These are phyloP conservation scores for Russula emetica DNA, from an alignment of 768 basidiomycete genomes.

Conservation along the genomic window DNA sequence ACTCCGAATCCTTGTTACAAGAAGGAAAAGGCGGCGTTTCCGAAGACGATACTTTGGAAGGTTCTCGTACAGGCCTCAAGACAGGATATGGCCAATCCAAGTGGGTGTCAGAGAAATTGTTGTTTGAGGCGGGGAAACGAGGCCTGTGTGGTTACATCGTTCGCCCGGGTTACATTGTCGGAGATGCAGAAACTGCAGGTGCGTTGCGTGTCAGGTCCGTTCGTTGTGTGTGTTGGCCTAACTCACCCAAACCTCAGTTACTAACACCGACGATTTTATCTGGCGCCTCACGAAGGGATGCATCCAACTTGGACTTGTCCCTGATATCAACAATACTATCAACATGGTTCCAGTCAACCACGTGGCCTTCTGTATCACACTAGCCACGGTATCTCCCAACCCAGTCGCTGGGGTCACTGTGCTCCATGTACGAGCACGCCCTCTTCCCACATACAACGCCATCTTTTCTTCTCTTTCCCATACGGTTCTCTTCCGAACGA, in stretches of 20 bases:
- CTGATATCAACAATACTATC: conserved; percentile 96
- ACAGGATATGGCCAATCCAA: conserved; percentile 97
- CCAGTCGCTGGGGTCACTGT: conserved; percentile 46
- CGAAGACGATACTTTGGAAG: conserved; percentile 86
- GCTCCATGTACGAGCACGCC: conserved; percentile 80
- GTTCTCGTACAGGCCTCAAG: conserved; percentile 65
- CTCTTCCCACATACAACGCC: conserved; percentile 84
- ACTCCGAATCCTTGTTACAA: conserved; percentile 66
- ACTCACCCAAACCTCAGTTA: conserved; percentile 50
- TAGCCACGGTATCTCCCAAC: conserved; percentile 65
- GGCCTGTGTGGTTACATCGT: conserved; percentile 84
- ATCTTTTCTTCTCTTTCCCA: conserved; percentile 64
- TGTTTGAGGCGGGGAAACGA: conserved; percentile 85
- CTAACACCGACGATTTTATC: conserved; percentile 96
- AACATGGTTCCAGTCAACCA: conserved; percentile 99
- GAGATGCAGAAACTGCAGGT: conserved; percentile 86
- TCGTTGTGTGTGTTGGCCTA: not conserved
- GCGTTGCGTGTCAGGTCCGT: conserved; percentile 31
- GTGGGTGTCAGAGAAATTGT: conserved; percentile 95
- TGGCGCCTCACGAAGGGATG: conserved; percentile 99
- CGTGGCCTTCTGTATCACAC: conserved; percentile 76
- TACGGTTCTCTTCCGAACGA: conserved; percentile 72
- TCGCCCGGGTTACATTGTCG: conserved; percentile 94
- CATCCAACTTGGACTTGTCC: conserved; percentile 91
- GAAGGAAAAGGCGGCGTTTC: conserved; percentile 61